phyloP scores from a whole-genome alignment of 345 rosid genomes.

The Orychophragmus violaceus region DNA sequence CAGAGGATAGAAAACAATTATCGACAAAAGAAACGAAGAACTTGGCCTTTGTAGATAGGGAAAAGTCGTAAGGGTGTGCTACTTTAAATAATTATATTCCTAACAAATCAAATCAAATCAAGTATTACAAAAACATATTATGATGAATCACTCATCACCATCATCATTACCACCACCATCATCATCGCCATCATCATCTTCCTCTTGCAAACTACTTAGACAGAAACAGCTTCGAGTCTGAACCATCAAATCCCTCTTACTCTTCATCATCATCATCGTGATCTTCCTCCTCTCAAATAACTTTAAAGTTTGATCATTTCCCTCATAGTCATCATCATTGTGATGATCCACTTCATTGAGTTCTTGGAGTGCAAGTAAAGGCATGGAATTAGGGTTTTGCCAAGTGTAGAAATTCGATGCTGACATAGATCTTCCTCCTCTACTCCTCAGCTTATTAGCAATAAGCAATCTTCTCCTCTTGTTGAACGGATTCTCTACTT shows the following conservation, averaged over 20 bases:
- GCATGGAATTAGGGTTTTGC: constrained; percentile 67
- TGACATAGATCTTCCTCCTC: constrained; percentile 24
- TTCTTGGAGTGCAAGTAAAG: constrained; percentile 48
- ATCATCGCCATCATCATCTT: constrained; percentile 16
- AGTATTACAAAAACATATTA: not conserved
- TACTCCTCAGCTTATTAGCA: constrained; percentile 44
- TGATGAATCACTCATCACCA: constrained; percentile 9
- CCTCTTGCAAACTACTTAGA: constrained; percentile 31
- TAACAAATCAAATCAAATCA: constrained; percentile 24
- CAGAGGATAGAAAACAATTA: too few species aligned
- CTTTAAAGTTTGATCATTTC: not conserved
- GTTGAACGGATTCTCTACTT: constrained; percentile 72
- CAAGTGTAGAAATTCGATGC: constrained; percentile 44
- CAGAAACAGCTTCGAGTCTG: constrained; percentile 36
- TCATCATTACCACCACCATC: not conserved
- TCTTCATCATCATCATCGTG: constrained; percentile 18
- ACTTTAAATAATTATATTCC: not conserved
- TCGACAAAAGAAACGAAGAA: too few species aligned
- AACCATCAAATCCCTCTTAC: constrained; percentile 21
- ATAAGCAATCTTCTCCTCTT: constrained; percentile 59
- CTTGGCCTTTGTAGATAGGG: too few species aligned
- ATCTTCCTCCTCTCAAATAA: not conserved
- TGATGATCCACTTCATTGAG: constrained; percentile 13
- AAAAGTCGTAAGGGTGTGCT: too few species aligned
- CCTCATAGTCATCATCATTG: not conserved